Base-by-base conservation (phyloP, 306 rosid genomes). In the Sphenostylis stenocarpa region DNA sequence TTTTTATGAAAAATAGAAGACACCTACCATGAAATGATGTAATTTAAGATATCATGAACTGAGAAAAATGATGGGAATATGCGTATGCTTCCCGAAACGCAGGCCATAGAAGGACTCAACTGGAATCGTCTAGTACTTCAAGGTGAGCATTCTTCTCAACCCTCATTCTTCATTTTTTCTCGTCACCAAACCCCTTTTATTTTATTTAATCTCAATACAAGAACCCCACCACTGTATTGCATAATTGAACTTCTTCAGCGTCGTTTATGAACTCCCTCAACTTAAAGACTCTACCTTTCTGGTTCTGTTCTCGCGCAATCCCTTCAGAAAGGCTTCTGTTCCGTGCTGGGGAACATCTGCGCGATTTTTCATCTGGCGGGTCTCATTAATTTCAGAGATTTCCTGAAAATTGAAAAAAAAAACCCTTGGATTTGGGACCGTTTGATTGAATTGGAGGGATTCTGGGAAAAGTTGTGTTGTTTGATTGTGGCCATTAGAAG, bases 101-200 rank as follows among this genome's bases (percentile, higher is more conserved):
- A 26, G 61, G 72, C 55, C 72, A 47, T 38, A 44, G 39, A 71
- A 87, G 64, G 72, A 74, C 66, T 55, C 72, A 38, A 38, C 43
- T 10, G 11, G 79, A 89, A 79, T 72, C 80, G 65, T 79, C 82
- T 77, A 28, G 82, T 60, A 74, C 48, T 75, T 73, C n/a, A 80
- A 77, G 85, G 87, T 84, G 56, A 88, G 77, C 39, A 12, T 75
- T 76, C 67, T 75, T 55, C 80, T 75, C 44, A 3, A 11, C 29
- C 48, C 56, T 7, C 55, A 47, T 64, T 62, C 72, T 58, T 71
- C 77, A 51, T 77, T 68, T 62, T 61, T 57, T 17, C 11, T 21
- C 19, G 26, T 2, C 61, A 38, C 56, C 17, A 48, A 39, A 29
- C 73, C 67, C 75, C 3, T 62, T 62, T 31, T 17, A 9, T 65